These are phyloP conservation scores for Podospora pseudopauciseta DNA, from an alignment of 495 filamentous ascomycete genomes.

Conservation along the genomic window DNA sequence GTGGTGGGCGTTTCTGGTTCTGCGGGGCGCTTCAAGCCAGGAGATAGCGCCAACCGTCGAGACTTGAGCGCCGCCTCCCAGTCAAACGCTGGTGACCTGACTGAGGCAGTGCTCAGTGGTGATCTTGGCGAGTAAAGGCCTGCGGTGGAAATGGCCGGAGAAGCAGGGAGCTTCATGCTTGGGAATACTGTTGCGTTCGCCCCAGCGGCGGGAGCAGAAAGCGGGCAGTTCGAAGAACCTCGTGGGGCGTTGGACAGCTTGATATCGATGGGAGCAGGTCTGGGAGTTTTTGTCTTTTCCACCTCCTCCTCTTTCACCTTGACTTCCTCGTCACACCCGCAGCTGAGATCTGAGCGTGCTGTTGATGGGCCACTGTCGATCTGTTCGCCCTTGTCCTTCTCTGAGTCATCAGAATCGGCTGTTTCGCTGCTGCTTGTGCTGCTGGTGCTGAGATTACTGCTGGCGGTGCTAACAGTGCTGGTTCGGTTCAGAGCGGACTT, in stretches of 20 bases:
- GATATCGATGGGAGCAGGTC: constrained; percentile 32
- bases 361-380: constrained; percentile 52
- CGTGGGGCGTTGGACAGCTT: constrained; percentile 42
- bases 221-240: constrained; percentile 42
- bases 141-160: constrained; percentile 52
- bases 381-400: constrained; percentile 34
- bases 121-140: constrained; percentile 42
- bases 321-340: constrained; percentile 48
- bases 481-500: constrained; percentile 35
- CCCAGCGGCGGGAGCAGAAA: constrained; percentile 58
- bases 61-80: constrained; percentile 57
- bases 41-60: constrained; percentile 44
- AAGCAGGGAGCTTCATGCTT: constrained; percentile 57
- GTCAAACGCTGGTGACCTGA: constrained; percentile 53
- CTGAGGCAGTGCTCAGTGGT: constrained; percentile 52
- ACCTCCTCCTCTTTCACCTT: constrained; percentile 27
- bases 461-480: constrained; percentile 31
- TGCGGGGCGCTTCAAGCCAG: constrained; percentile 34
- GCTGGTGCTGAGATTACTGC: constrained; percentile 24
- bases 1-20: constrained; percentile 30
- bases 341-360: constrained; percentile 53
- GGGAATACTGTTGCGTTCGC: constrained; percentile 45
- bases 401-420: constrained; percentile 32
- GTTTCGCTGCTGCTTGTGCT: constrained; percentile 32
- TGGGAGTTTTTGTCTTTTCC: constrained; percentile 22